Conservation (phyloP, 2,329 filamentous ascomycete genomes). For the Pseudogymnoascus sp. region DNA sequence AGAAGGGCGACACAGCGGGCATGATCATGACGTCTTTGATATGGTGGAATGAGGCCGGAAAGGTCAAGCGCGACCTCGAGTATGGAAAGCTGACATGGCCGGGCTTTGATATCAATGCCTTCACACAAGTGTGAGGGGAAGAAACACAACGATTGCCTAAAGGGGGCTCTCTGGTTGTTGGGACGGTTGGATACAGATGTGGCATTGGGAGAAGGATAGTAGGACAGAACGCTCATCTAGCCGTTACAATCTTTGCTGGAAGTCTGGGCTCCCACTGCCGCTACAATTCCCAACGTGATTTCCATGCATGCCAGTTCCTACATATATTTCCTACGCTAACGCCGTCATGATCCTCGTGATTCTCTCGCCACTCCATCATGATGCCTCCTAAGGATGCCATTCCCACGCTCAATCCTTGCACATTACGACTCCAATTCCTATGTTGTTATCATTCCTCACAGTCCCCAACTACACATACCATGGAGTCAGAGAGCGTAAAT, state of each 20-base stretch:
- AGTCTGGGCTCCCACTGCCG: neutral
- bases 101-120: neutral
- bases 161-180: neutral
- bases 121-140: neutral
- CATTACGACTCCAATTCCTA: neutral
- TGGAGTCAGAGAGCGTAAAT: neutral
- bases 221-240: neutral
- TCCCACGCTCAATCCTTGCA: neutral
- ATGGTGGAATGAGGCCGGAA: neutral
- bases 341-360: neutral
- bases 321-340: neutral
- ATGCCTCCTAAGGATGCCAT: neutral
- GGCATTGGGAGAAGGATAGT: neutral
- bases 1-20: slow-evolving; percentile 3
- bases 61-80: neutral
- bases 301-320: neutral
- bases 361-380: neutral
- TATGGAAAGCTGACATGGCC: neutral
- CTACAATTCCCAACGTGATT: neutral
- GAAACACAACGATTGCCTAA: neutral
- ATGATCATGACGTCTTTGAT: neutral
- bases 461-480: neutral
- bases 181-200: neutral
- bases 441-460: neutral
- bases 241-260: neutral